Conservation (phyloP, 192 early-diverging fungal species). For the Podila verticillata region DNA sequence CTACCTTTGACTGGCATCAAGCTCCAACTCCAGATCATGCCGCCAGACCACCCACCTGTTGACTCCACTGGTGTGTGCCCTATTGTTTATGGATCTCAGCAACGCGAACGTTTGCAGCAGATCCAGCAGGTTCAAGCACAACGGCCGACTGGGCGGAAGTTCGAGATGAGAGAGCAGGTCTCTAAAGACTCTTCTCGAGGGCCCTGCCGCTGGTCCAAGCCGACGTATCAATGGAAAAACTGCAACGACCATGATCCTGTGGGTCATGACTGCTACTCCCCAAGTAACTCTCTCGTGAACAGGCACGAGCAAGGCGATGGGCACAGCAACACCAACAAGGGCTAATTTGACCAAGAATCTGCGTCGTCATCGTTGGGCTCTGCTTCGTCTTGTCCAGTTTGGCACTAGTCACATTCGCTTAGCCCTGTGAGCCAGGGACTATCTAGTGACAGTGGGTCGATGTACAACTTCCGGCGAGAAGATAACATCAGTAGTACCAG, state of each 20-base stretch:
- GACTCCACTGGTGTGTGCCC: constrained; percentile 39
- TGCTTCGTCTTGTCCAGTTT: neutral
- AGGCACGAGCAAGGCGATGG: constrained; percentile 6
- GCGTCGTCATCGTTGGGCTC: neutral
- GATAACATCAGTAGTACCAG: neutral
- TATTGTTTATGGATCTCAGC: constrained; percentile 41
- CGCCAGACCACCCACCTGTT: constrained; percentile 43
- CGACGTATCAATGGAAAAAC: constrained; percentile 35
- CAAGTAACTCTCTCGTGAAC: neutral
- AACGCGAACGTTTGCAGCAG: constrained; percentile 26
- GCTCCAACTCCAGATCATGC: constrained; percentile 38
- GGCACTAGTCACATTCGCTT: neutral
- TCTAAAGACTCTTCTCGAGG: neutral
- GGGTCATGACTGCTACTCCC: constrained; percentile 17
- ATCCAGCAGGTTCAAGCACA: neutral
- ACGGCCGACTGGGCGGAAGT: neutral
- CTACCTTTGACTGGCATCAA: constrained; percentile 16
- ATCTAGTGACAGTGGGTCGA: constrained; percentile 3
- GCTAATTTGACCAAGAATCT: constrained; percentile 17
- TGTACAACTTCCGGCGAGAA: neutral
- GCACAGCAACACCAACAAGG: constrained; percentile 4
- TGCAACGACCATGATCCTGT: constrained; percentile 16
- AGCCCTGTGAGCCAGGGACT: neutral
- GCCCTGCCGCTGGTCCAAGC: constrained; percentile 32
- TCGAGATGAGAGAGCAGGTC: constrained; percentile 18